These are phyloP conservation scores for Metschnikowia drakensbergensis DNA, from an alignment of 805 yeast species.

Conservation along the genomic window DNA sequence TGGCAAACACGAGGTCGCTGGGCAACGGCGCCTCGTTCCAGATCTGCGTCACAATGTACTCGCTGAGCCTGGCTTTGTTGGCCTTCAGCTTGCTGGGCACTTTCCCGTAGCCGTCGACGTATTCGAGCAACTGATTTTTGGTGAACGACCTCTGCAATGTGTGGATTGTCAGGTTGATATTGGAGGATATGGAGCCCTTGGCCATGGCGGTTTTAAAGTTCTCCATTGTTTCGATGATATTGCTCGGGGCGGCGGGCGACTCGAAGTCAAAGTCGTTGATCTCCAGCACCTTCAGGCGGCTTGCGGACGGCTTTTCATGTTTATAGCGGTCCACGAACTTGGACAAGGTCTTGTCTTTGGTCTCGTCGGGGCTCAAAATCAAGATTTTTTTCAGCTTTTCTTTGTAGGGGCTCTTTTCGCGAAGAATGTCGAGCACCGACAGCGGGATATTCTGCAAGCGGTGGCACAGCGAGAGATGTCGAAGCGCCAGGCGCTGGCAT, in stretches of 20 bases:
- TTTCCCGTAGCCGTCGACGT: conserved; percentile 6
- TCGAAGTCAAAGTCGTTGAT: conserved; percentile 1
- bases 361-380: conserved; percentile 17
- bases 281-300: neutral
- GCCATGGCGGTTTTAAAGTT: conserved; percentile 4
- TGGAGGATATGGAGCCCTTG: neutral
- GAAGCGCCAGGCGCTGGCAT: neutral
- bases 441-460: conserved; percentile 2
- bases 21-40: conserved; percentile 33
- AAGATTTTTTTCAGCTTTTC: conserved; percentile 10
- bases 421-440: conserved; percentile 8
- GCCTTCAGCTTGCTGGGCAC: conserved; percentile 2
- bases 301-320: neutral
- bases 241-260: neutral
- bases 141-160: conserved; percentile 13
- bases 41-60: conserved; percentile 27
- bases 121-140: conserved; percentile 13
- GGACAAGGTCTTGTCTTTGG: conserved; percentile 13
- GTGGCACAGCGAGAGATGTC: conserved; percentile 1
- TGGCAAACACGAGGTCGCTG: conserved; percentile 27
- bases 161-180: conserved; percentile 7
- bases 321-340: conserved; percentile 3
- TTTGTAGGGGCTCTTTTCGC: conserved; percentile 1
- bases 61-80: conserved; percentile 19
- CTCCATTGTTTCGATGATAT: conserved; percentile 5